Base-by-base conservation (phyloP, 176 grass and related monocot species). In the Musa itinerans region DNA sequence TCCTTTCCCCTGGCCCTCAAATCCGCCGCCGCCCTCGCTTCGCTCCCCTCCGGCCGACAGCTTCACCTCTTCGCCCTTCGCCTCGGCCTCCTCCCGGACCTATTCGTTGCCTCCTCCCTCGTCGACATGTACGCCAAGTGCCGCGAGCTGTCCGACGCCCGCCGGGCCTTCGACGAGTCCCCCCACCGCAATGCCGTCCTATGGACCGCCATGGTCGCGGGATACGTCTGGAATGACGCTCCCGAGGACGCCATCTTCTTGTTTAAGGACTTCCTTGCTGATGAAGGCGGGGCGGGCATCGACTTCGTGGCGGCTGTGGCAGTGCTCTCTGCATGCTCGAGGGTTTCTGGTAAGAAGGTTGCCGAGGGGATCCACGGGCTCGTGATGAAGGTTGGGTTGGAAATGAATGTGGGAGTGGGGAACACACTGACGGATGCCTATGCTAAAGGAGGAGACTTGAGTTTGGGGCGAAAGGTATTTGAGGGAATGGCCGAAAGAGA, bases 101-200 rank as follows among this genome's bases (percentile, higher is more conserved):
- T 82, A 0, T 96, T 89, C 80, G 62, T 87, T 23, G 82, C 86
- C 61, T 96, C 92, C 34, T 77, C 92, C 9, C 83, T 96, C 63
- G 73, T 96, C 71, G 82, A 96, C 67, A 96, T 96, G 92, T 96
- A 96, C 71, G 78, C 90, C 59, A 81, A 81, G 49, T 96, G 92
- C 79, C 54, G 76, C 54, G 16, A 82, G 21, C 87, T 85, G 3
- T 43, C 63, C n/a, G 89, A 96, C 58, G 92, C 92, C 58, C 89
- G 84, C 16, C 78, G 65, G 76, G 92, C 78, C 27, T 96, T 96
- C 50, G 92, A 96, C 58, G 92, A 96, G 82, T 85, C 86, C 55
- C 75, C 68, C 17, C 62, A 75, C 15, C 84, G 83, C 24, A 96
- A 92, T 48, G 78, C 82, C 8, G 78, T 96, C 68, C 76, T 89